Base-by-base conservation (phyloP, 768 basidiomycete species). In the Russula sp. region DNA sequence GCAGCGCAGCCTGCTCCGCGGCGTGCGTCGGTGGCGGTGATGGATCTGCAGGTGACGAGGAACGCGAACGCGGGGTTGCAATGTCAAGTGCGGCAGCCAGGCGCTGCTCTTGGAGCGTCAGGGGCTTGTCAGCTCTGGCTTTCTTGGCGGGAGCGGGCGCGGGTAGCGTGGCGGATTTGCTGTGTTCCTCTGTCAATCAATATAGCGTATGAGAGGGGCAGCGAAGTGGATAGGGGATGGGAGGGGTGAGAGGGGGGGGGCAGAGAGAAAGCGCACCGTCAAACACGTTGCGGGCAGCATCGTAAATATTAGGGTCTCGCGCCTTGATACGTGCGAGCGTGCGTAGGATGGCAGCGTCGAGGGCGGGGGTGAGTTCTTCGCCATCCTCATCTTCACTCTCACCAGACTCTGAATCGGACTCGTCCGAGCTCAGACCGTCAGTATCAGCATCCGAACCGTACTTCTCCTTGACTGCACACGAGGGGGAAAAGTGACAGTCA, bases 381-480 rank as follows among this genome's bases (percentile, higher is more conserved):
- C 94, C 97, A 61, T 96, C 90, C 70, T 94, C 91, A 72, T 98
- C 95, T 71, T 98, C 95, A 2, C 84, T 84, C 69, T 93, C 91
- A 48, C 84, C 87, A 34, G 82, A 82, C 71, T 92, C 89, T 0
- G 87, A 89, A 70, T 89, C 88, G 7, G 76, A 74, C 8, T 80
- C 78, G 39, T 18, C 54, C 45, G 37, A 44, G 4, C 71, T 72
- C n/a, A 74, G 77, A 2, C 81, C 84, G 20, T 75, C 76, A 13
- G 79, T 78, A 40, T 86, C 85, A 44, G 75, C 76, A 70, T 90
- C 88, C 0, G 88, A 89, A 22, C 91, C 89, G 72, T 94, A 92
- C 75, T 94, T 91, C 58, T 88, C 89, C 75, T 91, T 89, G 55
- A 94, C 92, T 93, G 59, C n/a, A 69, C 20, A 59, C 63, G 32